Conservation (phyloP, 2,329 filamentous ascomycete species). For the Scedosporium apiospermum region DNA sequence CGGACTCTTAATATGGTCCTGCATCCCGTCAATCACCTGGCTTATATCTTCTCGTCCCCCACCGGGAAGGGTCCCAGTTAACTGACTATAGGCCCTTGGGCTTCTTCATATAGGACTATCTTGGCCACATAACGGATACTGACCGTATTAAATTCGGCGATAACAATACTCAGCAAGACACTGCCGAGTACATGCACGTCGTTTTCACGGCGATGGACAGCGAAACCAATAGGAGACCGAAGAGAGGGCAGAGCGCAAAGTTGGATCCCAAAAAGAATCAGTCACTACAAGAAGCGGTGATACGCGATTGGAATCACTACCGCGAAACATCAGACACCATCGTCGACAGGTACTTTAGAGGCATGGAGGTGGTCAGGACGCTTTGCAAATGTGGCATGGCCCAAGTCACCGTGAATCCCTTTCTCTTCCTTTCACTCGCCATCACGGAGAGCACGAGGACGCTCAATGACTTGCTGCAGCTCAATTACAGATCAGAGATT, state of each 20-base stretch:
- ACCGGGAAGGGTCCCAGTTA: not conserved
- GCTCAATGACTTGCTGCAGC: slow-evolving; percentile 23
- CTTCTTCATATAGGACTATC: slow-evolving; percentile 42
- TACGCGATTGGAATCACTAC: slow-evolving; percentile 64
- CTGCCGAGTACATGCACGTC: slow-evolving; percentile 82
- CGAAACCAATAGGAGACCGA: slow-evolving; percentile 58
- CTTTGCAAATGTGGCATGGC: slow-evolving; percentile 52
- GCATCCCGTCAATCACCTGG: no score
- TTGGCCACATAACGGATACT: slow-evolving; percentile 24
- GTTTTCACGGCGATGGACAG: slow-evolving; percentile 73
- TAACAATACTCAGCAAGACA: slow-evolving; percentile 67
- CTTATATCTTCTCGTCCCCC: not conserved
- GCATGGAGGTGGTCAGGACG: slow-evolving; percentile 62
- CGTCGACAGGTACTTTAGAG: slow-evolving; percentile 70
- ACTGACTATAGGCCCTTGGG: slow-evolving; percentile 20
- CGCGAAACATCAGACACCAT: slow-evolving; percentile 62
- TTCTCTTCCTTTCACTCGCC: slow-evolving; percentile 45
- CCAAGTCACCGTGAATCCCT: slow-evolving; percentile 31
- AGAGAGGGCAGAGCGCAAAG: slow-evolving; percentile 10
- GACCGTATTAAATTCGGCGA: slow-evolving; percentile 46
- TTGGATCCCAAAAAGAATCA: slow-evolving; percentile 7
- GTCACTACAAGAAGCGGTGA: not conserved
- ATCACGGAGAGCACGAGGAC: slow-evolving; percentile 14
- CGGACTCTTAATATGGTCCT: slow-evolving; percentile 34
- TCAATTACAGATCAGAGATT: slow-evolving; percentile 60